Percentiles rank a stretch among this genome's conserved stretches.
Evolutionary conservation across 345 rosid species (phyloP).

Genomic region (Camelina laxa): DNA sequence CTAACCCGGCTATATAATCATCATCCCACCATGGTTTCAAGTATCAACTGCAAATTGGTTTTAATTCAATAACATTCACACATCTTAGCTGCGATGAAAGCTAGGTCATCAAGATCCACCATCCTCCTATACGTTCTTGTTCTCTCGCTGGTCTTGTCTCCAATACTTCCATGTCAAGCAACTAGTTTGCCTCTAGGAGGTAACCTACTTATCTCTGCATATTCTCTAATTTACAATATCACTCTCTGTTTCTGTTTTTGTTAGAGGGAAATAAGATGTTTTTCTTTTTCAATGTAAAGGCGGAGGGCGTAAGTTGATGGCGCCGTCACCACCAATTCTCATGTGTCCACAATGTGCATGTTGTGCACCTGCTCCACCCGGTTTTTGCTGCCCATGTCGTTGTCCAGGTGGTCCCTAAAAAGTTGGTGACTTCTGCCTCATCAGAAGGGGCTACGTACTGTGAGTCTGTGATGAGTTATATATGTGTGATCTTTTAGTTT

Average conservation of each 20-base stretch:
- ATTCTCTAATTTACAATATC: not conserved
- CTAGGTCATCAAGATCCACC: not conserved
- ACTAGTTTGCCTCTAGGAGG: constrained; percentile 32
- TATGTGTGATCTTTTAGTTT: not conserved
- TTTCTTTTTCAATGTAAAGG: constrained; percentile 10
- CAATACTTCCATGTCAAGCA: constrained; percentile 34
- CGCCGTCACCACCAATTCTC: constrained; percentile 36
- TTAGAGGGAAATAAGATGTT: not conserved
- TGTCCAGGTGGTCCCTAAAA: constrained; percentile 34
- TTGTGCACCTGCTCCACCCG: constrained; percentile 41
- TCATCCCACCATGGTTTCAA: constrained; percentile 4
- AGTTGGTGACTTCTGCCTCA: constrained; percentile 5
- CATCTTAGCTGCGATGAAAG: constrained; percentile 26
- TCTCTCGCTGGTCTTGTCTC: constrained; percentile 35
- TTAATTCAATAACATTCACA: not conserved
- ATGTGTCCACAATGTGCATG: constrained; percentile 46
- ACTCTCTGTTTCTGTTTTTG: not conserved
- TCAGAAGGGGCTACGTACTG: not conserved
- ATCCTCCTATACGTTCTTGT: constrained; percentile 31
- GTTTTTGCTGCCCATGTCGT: constrained; percentile 42
- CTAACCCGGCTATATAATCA: constrained; percentile 25
- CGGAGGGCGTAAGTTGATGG: constrained; percentile 45
- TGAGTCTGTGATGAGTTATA: not conserved
- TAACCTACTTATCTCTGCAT: constrained; percentile 6
- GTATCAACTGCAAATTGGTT: constrained; percentile 9